Evolutionary conservation across 208 protist genomes (phyloP).

Genomic region (Trypanosoma congolense): DNA sequence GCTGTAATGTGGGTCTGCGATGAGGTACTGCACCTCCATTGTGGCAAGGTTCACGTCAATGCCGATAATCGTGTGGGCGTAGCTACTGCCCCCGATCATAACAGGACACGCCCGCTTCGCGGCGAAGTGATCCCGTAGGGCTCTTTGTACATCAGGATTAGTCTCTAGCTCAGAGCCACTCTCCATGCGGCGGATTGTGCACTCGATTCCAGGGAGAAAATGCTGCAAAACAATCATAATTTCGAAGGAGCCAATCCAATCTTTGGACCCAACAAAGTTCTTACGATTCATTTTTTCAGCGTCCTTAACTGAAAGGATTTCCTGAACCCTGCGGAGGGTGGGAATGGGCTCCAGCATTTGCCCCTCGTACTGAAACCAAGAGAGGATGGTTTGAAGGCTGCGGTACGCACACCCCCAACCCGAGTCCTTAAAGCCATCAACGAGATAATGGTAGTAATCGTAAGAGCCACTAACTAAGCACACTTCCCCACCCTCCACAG

Average conservation of each 20-base stretch:
- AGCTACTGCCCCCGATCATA: conserved; percentile 94
- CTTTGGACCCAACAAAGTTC: conserved; percentile 85
- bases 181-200: conserved; percentile 83
- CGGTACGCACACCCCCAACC: conserved; percentile 96
- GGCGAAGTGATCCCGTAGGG: conserved; percentile 84
- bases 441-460: conserved; percentile 94
- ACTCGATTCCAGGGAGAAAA: conserved; percentile 62
- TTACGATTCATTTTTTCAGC: conserved; percentile 71
- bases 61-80: conserved; percentile 93
- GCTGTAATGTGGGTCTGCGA: conserved; percentile 94
- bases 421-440: conserved; percentile 90
- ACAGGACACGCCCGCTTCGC: conserved; percentile 75
- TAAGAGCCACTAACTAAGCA: conserved; percentile 73
- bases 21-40: conserved; percentile 78
- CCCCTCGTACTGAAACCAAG: conserved; percentile 76
- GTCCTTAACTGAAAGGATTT: conserved; percentile 72
- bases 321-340: conserved; percentile 74
- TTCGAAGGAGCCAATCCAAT: conserved; percentile 95
- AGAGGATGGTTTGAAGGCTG: conserved; percentile 84
- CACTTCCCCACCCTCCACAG: conserved; percentile 34
- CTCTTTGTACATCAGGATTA: conserved; percentile 56
- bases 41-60: conserved; percentile 84
- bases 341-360: conserved; percentile 45
- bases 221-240: conserved; percentile 88
- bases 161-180: conserved; percentile 75